Conservation (phyloP, 495 filamentous ascomycete species). For the Hamigera avellanea region DNA sequence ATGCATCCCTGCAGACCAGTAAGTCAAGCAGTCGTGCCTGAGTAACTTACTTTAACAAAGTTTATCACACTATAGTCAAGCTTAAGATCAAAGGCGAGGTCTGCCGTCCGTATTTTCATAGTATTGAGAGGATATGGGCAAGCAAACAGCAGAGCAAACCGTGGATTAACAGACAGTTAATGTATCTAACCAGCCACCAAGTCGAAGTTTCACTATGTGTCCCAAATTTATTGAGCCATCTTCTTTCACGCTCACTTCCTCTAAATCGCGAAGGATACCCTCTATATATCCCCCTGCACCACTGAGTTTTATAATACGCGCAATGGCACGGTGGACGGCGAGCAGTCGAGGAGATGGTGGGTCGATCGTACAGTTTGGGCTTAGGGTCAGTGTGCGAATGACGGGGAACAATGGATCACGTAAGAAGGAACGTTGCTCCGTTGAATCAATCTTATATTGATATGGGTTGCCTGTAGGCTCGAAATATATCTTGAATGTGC, state of each 20-base stretch:
- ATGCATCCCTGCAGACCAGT: too few species aligned
- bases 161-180: constrained; percentile 7
- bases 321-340: constrained; percentile 21
- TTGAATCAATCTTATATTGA: constrained; percentile 15
- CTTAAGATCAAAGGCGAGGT: not conserved
- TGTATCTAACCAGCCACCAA: constrained; percentile 15
- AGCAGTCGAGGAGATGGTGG: constrained; percentile 18
- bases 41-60: too few species aligned
- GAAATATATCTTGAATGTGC: constrained; percentile 15
- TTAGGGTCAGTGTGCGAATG: constrained; percentile 13
- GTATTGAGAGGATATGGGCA: not conserved
- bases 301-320: constrained; percentile 21
- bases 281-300: constrained; percentile 25
- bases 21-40: too few species aligned
- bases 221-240: constrained; percentile 19
- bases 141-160: not conserved
- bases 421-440: constrained; percentile 12
- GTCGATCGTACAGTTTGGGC: constrained; percentile 14
- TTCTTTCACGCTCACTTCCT: constrained; percentile 15
- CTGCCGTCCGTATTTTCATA: not conserved
- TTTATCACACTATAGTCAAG: too few species aligned
- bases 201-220: constrained; percentile 7
- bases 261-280: constrained; percentile 17
- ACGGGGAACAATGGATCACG: constrained; percentile 15
- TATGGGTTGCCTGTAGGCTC: constrained; percentile 8